These are phyloP conservation scores for Rhizophora mangle DNA, from an alignment of 345 rosid species.

Conservation along the genomic window DNA sequence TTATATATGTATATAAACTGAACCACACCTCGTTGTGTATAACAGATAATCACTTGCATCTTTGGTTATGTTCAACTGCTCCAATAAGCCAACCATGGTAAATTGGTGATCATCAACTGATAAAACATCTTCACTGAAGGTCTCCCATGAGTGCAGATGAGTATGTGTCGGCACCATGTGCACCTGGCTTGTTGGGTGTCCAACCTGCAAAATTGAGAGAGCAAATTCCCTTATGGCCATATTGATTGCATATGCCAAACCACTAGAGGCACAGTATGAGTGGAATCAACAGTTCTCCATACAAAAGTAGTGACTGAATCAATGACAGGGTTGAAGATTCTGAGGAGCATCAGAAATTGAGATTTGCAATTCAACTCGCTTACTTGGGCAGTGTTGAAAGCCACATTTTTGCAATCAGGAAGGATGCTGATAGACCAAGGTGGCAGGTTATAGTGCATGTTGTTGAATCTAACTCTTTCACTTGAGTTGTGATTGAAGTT, in stretches of 20 bases:
- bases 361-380: too few species aligned
- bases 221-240: too few species aligned
- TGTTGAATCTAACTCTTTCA: constrained; percentile 20
- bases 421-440: constrained; percentile 36
- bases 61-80: constrained; percentile 31
- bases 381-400: constrained; percentile 30
- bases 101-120: constrained; percentile 22
- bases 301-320: too few species aligned
- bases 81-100: constrained; percentile 24
- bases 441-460: constrained; percentile 23
- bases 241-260: too few species aligned
- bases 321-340: too few species aligned
- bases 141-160: constrained; percentile 21
- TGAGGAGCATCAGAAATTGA: neutral
- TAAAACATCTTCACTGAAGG: constrained; percentile 21
- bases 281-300: too few species aligned
- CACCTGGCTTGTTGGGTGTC: constrained; percentile 14
- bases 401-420: constrained; percentile 32
- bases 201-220: constrained; percentile 21
- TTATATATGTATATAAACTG: too few species aligned
- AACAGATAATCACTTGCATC: constrained; percentile 30
- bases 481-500: constrained; percentile 18
- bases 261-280: too few species aligned
- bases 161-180: constrained; percentile 23
- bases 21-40: constrained; percentile 28